Conservation (phyloP, 441 rosid species). For the Rhodomyrtus psidioides region DNA sequence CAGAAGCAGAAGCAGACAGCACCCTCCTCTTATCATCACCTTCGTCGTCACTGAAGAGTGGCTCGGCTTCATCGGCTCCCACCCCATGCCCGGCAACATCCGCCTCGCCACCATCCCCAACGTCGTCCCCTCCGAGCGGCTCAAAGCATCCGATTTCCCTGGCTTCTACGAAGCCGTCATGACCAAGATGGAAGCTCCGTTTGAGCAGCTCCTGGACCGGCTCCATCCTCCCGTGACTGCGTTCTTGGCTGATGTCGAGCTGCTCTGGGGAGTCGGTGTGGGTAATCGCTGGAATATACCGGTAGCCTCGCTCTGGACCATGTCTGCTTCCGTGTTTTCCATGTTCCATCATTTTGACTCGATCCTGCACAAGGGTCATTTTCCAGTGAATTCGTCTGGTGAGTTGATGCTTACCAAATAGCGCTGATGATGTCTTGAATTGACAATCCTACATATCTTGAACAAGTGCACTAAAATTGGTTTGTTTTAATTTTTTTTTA, state of each 20-base stretch:
- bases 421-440: background rate
- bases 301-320: slow-evolving; percentile 38
- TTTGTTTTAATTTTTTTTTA: background rate
- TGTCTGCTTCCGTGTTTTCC: slow-evolving; percentile 27
- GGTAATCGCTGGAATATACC: slow-evolving; percentile 30
- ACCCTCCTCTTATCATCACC: slow-evolving; percentile 15
- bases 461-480: background rate
- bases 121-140: slow-evolving; percentile 18
- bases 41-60: slow-evolving; percentile 29
- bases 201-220: slow-evolving; percentile 11
- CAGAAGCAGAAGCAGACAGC: background rate
- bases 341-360: slow-evolving; percentile 14
- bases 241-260: slow-evolving; percentile 13
- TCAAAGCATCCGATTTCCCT: slow-evolving; percentile 6
- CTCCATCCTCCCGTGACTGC: background rate
- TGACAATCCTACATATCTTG: background rate
- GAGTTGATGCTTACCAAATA: background rate
- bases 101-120: slow-evolving; percentile 13
- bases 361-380: background rate
- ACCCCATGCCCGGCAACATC: slow-evolving; percentile 9
- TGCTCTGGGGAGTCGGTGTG: background rate
- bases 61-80: slow-evolving; percentile 15
- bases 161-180: slow-evolving; percentile 15
- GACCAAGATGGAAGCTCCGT: slow-evolving; percentile 13
- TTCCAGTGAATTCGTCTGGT: slow-evolving; percentile 36